Percentiles rank a stretch among this genome's conserved stretches.
Conservation (phyloP, 192 early-diverging fungal genomes). For the Diversispora epigaea region DNA sequence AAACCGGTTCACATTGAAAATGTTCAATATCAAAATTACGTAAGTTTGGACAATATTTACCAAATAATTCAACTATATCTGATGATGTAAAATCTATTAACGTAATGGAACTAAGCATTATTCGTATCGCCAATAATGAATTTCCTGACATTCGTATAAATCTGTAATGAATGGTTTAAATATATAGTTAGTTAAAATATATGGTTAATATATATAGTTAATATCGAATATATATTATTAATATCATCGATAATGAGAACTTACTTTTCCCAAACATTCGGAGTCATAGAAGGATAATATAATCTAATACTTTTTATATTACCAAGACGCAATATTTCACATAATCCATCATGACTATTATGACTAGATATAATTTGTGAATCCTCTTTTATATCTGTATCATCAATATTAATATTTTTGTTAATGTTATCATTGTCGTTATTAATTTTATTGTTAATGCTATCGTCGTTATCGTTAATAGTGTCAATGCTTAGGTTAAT, state of each 20-base stretch:
- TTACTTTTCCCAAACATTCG: conserved; percentile 16
- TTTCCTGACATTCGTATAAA: background rate
- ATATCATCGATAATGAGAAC: background rate
- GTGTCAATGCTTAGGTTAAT: too few species aligned
- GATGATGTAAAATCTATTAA: background rate
- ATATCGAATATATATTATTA: background rate
- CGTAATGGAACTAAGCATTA: background rate
- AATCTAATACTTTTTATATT: conserved; percentile 2
- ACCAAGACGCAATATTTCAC: background rate
- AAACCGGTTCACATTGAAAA: background rate
- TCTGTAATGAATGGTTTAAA: background rate
- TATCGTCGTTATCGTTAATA: too few species aligned
- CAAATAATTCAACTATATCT: conserved; percentile 16
- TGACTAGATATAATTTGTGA: too few species aligned
- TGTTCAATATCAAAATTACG: conserved; percentile 17
- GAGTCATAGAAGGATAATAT: conserved; percentile 14
- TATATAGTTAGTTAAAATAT: background rate
- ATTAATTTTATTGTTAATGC: too few species aligned
- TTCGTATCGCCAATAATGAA: conserved; percentile 12
- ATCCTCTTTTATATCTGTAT: too few species aligned
- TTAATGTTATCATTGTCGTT: too few species aligned
- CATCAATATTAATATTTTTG: too few species aligned
- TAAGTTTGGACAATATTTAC: conserved; percentile 24
- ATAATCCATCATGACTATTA: conserved; percentile 15
- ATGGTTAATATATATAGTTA: too few species aligned